A percentile compares a stretch with the other conserved stretches of the same genome.
Evolutionary conservation across 192 early-diverging fungal genomes (phyloP).

Genomic region (Gonapodya prolifera): DNA sequence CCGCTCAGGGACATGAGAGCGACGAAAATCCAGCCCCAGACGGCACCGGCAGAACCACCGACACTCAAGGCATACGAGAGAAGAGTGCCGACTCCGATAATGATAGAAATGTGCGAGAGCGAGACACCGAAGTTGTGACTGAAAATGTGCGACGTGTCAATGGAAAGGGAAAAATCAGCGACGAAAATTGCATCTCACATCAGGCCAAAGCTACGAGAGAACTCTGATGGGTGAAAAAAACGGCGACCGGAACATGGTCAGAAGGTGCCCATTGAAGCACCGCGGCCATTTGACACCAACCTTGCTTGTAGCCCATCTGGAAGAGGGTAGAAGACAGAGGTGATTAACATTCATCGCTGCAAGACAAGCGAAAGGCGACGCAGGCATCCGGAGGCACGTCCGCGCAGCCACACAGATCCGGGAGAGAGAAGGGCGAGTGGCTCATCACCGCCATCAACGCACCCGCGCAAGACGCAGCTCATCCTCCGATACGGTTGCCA

Average conservation of each 20-base stretch:
- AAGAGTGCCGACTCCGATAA: constrained; percentile 25
- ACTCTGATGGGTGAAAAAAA: neutral
- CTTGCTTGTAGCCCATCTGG: neutral
- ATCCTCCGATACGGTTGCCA: neutral
- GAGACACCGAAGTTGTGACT: neutral
- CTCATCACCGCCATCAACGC: too few species aligned
- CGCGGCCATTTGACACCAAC: neutral
- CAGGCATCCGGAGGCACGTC: too few species aligned
- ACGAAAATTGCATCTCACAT: neutral
- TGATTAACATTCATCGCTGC: too few species aligned
- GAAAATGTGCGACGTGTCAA: too few species aligned
- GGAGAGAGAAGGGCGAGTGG: too few species aligned
- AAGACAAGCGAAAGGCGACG: too few species aligned
- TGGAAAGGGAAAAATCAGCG: neutral
- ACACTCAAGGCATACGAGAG: constrained; percentile 12
- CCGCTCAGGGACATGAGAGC: neutral
- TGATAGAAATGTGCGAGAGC: constrained; percentile 8
- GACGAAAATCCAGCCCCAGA: constrained; percentile 26
- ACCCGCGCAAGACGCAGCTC: neutral
- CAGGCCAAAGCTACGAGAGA: neutral
- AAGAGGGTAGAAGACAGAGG: neutral
- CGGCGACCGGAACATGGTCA: neutral
- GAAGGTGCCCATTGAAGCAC: neutral
- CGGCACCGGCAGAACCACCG: constrained; percentile 24
- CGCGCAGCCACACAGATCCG: too few species aligned